These are phyloP conservation scores for Nothophaeocryptopus gaeumannii DNA, from an alignment of 2,329 filamentous ascomycete species.

Conservation along the genomic window DNA sequence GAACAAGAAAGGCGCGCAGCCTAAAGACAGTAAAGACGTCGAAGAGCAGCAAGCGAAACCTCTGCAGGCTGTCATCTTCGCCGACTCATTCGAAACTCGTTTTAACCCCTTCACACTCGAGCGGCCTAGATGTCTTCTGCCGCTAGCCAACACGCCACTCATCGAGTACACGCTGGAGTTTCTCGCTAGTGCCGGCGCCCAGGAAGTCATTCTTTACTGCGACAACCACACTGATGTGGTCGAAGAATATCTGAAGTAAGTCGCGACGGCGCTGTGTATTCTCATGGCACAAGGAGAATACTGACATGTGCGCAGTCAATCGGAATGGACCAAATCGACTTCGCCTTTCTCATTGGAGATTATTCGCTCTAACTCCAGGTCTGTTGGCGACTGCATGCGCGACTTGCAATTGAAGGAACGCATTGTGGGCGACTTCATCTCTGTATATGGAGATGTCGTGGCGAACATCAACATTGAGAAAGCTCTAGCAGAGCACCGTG, in stretches of 20 bases:
- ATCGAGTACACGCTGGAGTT: conserved; percentile 99
- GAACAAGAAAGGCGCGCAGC: conserved; percentile 40
- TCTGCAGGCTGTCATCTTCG: conserved; percentile 69
- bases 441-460: conserved; percentile 89
- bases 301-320: conserved; percentile 39
- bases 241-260: conserved; percentile 74
- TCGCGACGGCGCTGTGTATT: neutral
- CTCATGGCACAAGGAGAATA: neutral
- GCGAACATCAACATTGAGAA: conserved; percentile 83
- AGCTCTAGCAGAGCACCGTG: conserved; percentile 74
- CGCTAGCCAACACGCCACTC: conserved; percentile 86
- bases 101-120: conserved; percentile 88
- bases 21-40: conserved; percentile 40
- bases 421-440: conserved; percentile 84
- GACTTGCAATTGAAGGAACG: conserved; percentile 84
- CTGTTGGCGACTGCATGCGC: conserved; percentile 89
- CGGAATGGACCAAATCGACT: conserved; percentile 69
- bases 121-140: conserved; percentile 87
- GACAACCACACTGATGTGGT: conserved; percentile 83
- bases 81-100: conserved; percentile 90
- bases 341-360: conserved; percentile 83
- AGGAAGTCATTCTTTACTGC: conserved; percentile 89
- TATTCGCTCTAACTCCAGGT: conserved; percentile 80
- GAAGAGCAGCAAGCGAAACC: conserved; percentile 62
- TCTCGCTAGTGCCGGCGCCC: conserved; percentile 89